Conservation (phyloP, 148 eudicot species). For the Camellia granthamiana region DNA sequence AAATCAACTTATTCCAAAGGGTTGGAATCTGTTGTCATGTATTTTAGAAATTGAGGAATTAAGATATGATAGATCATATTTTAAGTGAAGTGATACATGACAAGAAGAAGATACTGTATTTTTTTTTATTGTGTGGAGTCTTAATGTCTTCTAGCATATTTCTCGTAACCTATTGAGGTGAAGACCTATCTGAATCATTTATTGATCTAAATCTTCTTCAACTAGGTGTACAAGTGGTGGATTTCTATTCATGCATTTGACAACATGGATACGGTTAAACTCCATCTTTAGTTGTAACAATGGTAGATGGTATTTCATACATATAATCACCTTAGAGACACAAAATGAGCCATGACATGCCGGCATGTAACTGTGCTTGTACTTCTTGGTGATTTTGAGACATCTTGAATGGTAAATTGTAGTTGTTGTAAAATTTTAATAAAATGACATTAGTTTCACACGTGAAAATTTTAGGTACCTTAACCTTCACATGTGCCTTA, state of each 20-base stretch:
- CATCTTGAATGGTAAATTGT: background rate
- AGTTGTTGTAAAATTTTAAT: background rate
- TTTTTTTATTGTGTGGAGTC: too few relatives aligned
- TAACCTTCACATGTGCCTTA: background rate
- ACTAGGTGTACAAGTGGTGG: background rate
- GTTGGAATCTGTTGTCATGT: background rate
- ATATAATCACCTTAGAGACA: background rate
- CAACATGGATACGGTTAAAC: background rate
- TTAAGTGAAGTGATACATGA: background rate
- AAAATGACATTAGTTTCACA: too few relatives aligned
- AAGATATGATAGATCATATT: background rate
- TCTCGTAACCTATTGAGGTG: background rate
- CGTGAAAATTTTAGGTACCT: background rate
- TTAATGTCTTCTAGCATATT: background rate
- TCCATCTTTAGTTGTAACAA: background rate
- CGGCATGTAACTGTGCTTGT: background rate
- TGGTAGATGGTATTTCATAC: background rate
- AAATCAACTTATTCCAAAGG: conserved; percentile 1
- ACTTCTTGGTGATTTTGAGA: background rate
- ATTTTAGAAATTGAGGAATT: background rate
- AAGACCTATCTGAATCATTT: background rate
- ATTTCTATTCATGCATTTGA: background rate
- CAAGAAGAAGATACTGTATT: too few relatives aligned
- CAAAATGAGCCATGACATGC: background rate
- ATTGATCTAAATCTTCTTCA: background rate